phyloP scores from a whole-genome alignment of 2,329 filamentous ascomycete species.

The Penicillium occitanis region DNA sequence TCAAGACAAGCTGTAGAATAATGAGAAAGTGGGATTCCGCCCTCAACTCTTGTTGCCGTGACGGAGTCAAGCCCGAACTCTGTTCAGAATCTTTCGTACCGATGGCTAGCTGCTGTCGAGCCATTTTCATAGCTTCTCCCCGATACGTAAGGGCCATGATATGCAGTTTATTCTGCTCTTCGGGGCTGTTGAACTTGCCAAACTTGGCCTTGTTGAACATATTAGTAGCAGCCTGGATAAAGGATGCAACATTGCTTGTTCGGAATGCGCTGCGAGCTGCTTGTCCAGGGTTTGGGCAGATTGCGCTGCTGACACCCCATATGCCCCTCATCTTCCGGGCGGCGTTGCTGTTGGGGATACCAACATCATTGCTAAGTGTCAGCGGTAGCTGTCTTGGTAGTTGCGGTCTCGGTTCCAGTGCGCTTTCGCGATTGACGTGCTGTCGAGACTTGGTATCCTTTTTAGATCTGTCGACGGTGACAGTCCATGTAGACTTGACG shows the following conservation, averaged over 20 bases:
- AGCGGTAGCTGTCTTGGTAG: background rate
- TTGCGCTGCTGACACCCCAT: slow-evolving; percentile 15
- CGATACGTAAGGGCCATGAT: slow-evolving; percentile 16
- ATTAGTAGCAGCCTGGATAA: background rate
- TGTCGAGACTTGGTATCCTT: background rate
- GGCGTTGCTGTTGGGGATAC: background rate
- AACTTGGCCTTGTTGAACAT: slow-evolving; percentile 4
- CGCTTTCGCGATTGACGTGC: background rate
- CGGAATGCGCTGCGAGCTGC: slow-evolving; percentile 12
- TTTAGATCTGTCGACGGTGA: background rate
- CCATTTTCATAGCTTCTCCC: slow-evolving; percentile 17
- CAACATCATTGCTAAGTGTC: background rate
- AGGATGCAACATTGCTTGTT: slow-evolving; percentile 2
- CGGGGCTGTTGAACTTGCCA: slow-evolving; percentile 4
- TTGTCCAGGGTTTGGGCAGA: slow-evolving; percentile 12
- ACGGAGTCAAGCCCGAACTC: background rate
- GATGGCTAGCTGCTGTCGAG: slow-evolving; percentile 5
- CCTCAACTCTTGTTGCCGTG: background rate
- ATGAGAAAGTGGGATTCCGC: slow-evolving; percentile 8
- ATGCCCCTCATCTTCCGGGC: background rate
- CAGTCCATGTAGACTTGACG: background rate
- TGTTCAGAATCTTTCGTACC: background rate
- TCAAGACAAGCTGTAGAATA: slow-evolving; percentile 16
- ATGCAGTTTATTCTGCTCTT: slow-evolving; percentile 13
- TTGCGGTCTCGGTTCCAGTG: background rate